A percentile compares a stretch with the other conserved stretches of the same genome.
phyloP scores from a whole-genome alignment of 1,284 basidiomycete genomes.

The Psilocybe mexicana region DNA sequence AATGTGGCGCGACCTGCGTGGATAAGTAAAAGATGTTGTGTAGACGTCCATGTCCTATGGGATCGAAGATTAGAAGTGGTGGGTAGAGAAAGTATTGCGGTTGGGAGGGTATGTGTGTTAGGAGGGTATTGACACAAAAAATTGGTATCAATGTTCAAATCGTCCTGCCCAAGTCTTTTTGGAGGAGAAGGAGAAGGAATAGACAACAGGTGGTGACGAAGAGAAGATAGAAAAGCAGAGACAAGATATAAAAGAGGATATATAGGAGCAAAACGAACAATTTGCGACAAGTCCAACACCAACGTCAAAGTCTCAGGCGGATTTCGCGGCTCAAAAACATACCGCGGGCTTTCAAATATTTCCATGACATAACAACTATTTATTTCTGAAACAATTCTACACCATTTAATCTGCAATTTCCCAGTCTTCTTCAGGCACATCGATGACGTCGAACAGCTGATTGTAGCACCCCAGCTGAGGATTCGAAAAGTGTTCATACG shows the following conservation, averaged over 20 bases:
- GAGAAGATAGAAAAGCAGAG: slow-evolving; percentile 30
- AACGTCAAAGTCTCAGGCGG: slow-evolving; percentile 24
- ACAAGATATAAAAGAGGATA: slow-evolving; percentile 29
- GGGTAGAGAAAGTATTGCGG: slow-evolving; percentile 24
- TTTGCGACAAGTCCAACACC: slow-evolving; percentile 25
- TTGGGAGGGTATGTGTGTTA: slow-evolving; percentile 38
- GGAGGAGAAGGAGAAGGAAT: slow-evolving; percentile 28
- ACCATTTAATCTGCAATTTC: slow-evolving; percentile 44
- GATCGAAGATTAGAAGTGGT: slow-evolving; percentile 20
- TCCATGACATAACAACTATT: slow-evolving; percentile 26
- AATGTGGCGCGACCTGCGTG: slow-evolving; percentile 71
- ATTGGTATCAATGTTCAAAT: slow-evolving; percentile 46
- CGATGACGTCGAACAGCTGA: slow-evolving; percentile 61
- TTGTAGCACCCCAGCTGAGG: slow-evolving; percentile 57
- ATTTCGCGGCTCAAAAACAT: slow-evolving; percentile 29
- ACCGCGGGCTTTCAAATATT: slow-evolving; percentile 37
- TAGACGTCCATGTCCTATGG: slow-evolving; percentile 80
- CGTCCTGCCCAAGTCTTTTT: slow-evolving; percentile 32
- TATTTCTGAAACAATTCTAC: slow-evolving; percentile 11
- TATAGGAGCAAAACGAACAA: slow-evolving; percentile 27
- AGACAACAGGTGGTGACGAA: slow-evolving; percentile 33
- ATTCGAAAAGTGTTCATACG: slow-evolving; percentile 71
- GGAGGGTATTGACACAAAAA: slow-evolving; percentile 52
- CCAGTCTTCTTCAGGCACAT: slow-evolving; percentile 49
- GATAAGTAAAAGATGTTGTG: slow-evolving; percentile 89